These are phyloP conservation scores for Cladosporium velox DNA, from an alignment of 2,329 filamentous ascomycete species.

Conservation along the genomic window DNA sequence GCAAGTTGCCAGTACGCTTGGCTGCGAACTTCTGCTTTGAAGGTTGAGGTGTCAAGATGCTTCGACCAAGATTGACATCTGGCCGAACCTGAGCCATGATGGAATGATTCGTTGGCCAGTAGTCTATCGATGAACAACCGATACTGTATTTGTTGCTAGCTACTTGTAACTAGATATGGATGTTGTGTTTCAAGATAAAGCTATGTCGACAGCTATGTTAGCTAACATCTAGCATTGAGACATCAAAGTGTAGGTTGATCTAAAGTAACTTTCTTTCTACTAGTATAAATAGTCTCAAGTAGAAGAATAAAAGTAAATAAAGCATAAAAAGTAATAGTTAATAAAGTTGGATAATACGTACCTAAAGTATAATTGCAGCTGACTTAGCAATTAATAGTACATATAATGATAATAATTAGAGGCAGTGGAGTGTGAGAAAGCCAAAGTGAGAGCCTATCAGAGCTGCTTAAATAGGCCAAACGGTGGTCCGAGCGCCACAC, in stretches of 20 bases:
- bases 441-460: neutral
- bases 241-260: neutral
- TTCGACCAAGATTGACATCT: neutral
- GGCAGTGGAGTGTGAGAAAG: neutral
- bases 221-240: neutral
- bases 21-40: neutral
- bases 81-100: neutral
- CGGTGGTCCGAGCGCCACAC: neutral
- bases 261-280: neutral
- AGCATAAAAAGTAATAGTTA: neutral
- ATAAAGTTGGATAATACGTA: neutral
- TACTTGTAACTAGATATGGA: neutral
- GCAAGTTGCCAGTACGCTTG: neutral
- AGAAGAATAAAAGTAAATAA: neutral
- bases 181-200: neutral
- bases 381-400: neutral
- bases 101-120: neutral
- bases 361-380: neutral
- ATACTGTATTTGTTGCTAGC: neutral
- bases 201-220: neutral
- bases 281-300: neutral
- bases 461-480: neutral
- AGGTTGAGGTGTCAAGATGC: conserved; percentile 7
- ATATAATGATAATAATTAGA: neutral
- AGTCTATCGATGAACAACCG: neutral